phyloP scores from a whole-genome alignment of 192 early-diverging fungal genomes.

The Coemansia sp. region DNA sequence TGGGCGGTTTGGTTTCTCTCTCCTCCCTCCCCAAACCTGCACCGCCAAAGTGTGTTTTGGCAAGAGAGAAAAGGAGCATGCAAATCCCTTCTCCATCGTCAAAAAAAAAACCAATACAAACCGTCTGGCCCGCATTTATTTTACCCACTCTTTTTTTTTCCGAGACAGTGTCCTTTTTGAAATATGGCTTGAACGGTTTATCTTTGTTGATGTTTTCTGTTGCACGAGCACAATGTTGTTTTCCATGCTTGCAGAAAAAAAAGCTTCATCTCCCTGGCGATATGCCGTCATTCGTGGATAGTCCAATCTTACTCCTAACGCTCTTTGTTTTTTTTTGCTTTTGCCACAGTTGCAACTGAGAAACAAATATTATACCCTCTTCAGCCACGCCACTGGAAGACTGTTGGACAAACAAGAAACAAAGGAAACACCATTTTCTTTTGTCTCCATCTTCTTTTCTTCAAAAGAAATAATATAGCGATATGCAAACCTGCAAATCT shows the following conservation, averaged over 20 bases:
- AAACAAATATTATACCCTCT: background rate
- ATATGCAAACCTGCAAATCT: slow-evolving; percentile 1
- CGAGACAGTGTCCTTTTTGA: background rate
- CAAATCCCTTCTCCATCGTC: slow-evolving; percentile 1
- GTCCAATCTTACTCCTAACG: background rate
- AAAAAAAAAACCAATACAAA: slow-evolving; percentile 3
- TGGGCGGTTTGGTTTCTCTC: background rate
- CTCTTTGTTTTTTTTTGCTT: background rate
- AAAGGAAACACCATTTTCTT: background rate
- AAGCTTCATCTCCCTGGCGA: background rate
- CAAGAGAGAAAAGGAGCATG: background rate
- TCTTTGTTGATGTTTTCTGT: slow-evolving; percentile 16
- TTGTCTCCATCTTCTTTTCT: background rate
- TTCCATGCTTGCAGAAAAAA: slow-evolving; percentile 7
- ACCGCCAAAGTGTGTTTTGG: background rate
- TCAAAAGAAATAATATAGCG: background rate
- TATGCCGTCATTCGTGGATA: background rate
- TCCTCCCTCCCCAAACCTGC: background rate
- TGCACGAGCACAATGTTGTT: background rate
- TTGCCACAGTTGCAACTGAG: slow-evolving; percentile 1
- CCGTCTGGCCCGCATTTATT: background rate
- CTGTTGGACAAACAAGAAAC: background rate
- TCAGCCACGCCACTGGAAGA: background rate
- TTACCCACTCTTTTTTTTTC: slow-evolving; percentile 15
- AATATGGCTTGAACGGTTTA: background rate